These are phyloP conservation scores for Rubia tinctorum DNA, from an alignment of 305 asterid species.

Conservation along the genomic window DNA sequence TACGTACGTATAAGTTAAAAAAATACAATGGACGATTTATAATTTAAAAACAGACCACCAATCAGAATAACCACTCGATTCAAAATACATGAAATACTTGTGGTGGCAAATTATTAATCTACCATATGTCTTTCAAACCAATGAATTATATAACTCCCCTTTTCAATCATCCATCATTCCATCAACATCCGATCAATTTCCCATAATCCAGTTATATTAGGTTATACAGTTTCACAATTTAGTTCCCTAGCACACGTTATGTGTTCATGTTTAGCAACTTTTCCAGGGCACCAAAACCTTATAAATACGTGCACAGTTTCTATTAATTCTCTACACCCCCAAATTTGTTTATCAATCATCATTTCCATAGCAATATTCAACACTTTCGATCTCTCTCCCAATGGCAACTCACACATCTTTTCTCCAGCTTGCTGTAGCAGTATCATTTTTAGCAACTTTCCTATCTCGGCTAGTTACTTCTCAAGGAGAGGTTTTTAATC, in stretches of 20 bases:
- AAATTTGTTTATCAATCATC: not conserved
- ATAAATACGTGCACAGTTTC: slow-evolving; percentile 25
- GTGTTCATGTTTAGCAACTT: slow-evolving; percentile 33
- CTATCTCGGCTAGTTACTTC: not conserved
- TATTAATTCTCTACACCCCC: not conserved
- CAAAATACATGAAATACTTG: too few species aligned
- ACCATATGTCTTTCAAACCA: not conserved
- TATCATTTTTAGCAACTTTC: not conserved
- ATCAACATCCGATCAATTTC: too few species aligned
- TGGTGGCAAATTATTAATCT: too few species aligned
- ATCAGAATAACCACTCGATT: too few species aligned
- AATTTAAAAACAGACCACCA: too few species aligned
- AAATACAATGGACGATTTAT: too few species aligned
- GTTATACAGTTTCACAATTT: too few species aligned
- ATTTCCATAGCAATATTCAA: not conserved
- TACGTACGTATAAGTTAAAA: too few species aligned
- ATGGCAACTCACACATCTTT: not conserved
- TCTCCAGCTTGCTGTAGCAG: not conserved
- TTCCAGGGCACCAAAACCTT: slow-evolving; percentile 16
- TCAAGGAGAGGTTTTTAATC: slow-evolving; percentile 11
- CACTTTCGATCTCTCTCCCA: not conserved
- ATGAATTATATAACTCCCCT: not conserved
- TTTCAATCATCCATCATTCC: not conserved
- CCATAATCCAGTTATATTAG: too few species aligned
- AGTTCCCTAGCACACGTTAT: not conserved